These are phyloP conservation scores for Globisporangium echinulatum DNA, from an alignment of 352 stramenopile species.

Conservation along the genomic window DNA sequence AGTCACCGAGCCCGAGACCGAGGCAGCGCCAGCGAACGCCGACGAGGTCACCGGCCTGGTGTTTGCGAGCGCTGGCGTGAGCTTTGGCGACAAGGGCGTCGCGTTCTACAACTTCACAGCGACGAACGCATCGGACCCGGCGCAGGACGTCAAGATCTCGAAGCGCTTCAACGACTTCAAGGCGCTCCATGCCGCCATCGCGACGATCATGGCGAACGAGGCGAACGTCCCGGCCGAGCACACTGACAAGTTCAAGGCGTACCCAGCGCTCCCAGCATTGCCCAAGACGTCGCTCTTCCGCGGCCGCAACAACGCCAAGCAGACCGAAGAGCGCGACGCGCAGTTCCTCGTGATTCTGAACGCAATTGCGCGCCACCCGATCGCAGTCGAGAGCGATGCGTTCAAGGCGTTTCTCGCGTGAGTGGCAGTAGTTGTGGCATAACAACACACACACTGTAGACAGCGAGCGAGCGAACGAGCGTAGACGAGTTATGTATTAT, in stretches of 20 bases:
- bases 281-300: slow-evolving; percentile 36
- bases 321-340: slow-evolving; percentile 50
- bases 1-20: slow-evolving; percentile 9
- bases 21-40: slow-evolving; percentile 11
- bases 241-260: slow-evolving; percentile 48
- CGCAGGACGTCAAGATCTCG: slow-evolving; percentile 35
- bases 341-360: slow-evolving; percentile 66
- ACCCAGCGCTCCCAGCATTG: slow-evolving; percentile 51
- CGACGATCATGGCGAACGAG: slow-evolving; percentile 50
- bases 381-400: slow-evolving; percentile 34
- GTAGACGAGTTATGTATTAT: not conserved
- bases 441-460: not conserved
- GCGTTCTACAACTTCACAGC: slow-evolving; percentile 62
- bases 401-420: slow-evolving; percentile 48
- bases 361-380: slow-evolving; percentile 44
- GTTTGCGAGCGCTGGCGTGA: slow-evolving; percentile 39
- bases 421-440: not conserved
- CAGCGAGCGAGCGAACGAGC: not conserved
- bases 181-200: slow-evolving; percentile 38
- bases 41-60: slow-evolving; percentile 18
- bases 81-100: slow-evolving; percentile 40
- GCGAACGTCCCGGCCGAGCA: slow-evolving; percentile 38
- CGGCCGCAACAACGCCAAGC: slow-evolving; percentile 36
- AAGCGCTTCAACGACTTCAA: slow-evolving; percentile 83
- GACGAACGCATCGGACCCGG: slow-evolving; percentile 31